These are phyloP conservation scores for Calonectria naviculata DNA, from an alignment of 2,329 filamentous ascomycete genomes.

Conservation along the genomic window DNA sequence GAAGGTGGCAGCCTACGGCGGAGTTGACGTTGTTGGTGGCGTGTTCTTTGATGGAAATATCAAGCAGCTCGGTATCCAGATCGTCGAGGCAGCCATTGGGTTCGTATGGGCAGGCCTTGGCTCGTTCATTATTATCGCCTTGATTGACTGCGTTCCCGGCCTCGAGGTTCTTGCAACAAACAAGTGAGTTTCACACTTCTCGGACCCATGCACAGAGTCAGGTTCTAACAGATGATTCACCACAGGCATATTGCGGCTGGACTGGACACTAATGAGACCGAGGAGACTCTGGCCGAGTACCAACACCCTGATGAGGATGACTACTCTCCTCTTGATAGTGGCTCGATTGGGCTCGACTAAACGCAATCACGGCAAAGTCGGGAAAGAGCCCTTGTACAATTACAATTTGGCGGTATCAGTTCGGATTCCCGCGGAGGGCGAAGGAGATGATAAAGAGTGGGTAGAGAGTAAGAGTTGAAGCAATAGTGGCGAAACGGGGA, in stretches of 20 bases:
- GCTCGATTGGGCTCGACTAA: constrained; percentile 17
- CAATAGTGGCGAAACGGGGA: background rate
- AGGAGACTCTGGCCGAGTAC: constrained; percentile 26
- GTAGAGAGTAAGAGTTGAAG: background rate
- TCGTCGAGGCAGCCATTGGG: constrained; percentile 22
- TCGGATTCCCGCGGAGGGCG: background rate
- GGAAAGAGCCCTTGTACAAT: background rate
- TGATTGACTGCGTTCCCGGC: constrained; percentile 29
- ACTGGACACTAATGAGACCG: constrained; percentile 21
- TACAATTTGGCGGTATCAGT: background rate
- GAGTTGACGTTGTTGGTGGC: constrained; percentile 23
- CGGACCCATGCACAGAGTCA: no score
- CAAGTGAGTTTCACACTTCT: constrained; percentile 15
- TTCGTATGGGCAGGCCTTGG: constrained; percentile 22
- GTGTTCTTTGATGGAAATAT: constrained; percentile 30
- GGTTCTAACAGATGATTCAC: background rate
- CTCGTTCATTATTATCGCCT: constrained; percentile 26
- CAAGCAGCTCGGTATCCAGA: constrained; percentile 25
- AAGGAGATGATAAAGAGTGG: no score
- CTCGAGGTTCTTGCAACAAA: constrained; percentile 28
- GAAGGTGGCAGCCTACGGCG: constrained; percentile 29
- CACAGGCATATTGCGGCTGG: constrained; percentile 22
- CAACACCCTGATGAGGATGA: constrained; percentile 26
- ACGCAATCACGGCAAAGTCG: background rate
- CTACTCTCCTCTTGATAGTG: constrained; percentile 20